These are phyloP conservation scores for Penicillium sp. DNA, from an alignment of 2,329 filamentous ascomycete species.

Conservation along the genomic window DNA sequence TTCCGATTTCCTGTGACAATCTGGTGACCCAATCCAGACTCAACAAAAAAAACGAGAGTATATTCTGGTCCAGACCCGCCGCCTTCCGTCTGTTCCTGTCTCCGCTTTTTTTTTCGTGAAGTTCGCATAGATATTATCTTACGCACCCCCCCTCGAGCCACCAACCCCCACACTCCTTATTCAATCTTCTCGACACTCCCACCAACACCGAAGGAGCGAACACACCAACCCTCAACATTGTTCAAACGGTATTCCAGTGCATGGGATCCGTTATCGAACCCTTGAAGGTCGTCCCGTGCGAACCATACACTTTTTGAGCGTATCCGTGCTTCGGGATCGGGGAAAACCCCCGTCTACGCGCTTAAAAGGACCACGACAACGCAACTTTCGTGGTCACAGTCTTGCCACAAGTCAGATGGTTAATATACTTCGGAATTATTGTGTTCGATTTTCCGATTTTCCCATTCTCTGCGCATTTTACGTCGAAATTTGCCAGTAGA, in stretches of 20 bases:
- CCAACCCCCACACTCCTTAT: slow-evolving; percentile 4
- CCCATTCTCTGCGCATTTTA: not conserved
- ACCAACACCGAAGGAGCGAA: not conserved
- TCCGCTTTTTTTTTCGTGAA: slow-evolving; percentile 12
- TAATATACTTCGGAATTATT: not conserved
- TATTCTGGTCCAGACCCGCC: slow-evolving; percentile 4
- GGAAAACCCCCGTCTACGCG: not conserved
- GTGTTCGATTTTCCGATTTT: not conserved
- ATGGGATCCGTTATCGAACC: not conserved
- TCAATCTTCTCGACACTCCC: not conserved
- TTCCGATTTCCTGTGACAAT: slow-evolving; percentile 11
- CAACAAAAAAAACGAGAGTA: not conserved
- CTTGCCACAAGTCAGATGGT: slow-evolving; percentile 10
- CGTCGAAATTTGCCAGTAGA: slow-evolving; percentile 1
- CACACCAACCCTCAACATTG: not conserved
- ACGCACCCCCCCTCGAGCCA: not conserved
- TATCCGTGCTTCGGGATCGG: not conserved
- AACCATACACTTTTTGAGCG: not conserved
- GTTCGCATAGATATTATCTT: slow-evolving; percentile 8
- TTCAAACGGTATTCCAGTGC: not conserved
- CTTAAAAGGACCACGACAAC: not conserved
- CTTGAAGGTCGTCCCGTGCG: not conserved
- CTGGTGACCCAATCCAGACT: not conserved
- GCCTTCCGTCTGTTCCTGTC: slow-evolving; percentile 12
- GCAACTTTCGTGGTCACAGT: not conserved